Conservation (phyloP, 78 protist species). For the Tieghemostelium lacteum region DNA sequence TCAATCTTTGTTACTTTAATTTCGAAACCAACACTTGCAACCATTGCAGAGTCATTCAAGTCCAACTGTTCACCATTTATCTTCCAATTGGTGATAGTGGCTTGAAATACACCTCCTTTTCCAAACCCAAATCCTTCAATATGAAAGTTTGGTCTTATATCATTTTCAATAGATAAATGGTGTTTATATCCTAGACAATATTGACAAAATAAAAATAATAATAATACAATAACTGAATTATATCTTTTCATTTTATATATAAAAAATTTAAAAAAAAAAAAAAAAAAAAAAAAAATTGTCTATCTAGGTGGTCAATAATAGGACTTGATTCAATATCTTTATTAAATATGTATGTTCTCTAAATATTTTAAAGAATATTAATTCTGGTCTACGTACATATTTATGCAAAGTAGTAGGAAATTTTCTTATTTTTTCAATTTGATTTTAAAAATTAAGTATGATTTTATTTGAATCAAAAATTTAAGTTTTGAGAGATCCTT, state of each 20-base stretch:
- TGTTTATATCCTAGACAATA: slow-evolving; percentile 27
- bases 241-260: not conserved
- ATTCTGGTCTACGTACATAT: too few species aligned
- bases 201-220: not conserved
- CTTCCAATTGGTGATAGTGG: slow-evolving; percentile 40
- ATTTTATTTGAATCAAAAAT: too few species aligned
- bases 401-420: too few species aligned
- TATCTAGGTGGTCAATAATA: too few species aligned
- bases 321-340: too few species aligned
- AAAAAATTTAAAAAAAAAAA: too few species aligned
- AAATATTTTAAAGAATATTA: too few species aligned
- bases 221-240: not conserved
- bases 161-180: slow-evolving; percentile 43
- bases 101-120: slow-evolving; percentile 19
- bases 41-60: not conserved
- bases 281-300: not conserved
- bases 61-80: not conserved
- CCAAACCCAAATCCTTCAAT: slow-evolving; percentile 72
- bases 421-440: too few species aligned
- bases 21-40: slow-evolving; percentile 8
- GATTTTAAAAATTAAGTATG: too few species aligned
- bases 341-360: too few species aligned
- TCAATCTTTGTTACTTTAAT: slow-evolving; percentile 12
- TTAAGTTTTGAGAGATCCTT: too few species aligned
- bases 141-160: slow-evolving; percentile 16